These are phyloP conservation scores for Rhododendron henanense DNA, from an alignment of 148 eudicot species.

Conservation along the genomic window DNA sequence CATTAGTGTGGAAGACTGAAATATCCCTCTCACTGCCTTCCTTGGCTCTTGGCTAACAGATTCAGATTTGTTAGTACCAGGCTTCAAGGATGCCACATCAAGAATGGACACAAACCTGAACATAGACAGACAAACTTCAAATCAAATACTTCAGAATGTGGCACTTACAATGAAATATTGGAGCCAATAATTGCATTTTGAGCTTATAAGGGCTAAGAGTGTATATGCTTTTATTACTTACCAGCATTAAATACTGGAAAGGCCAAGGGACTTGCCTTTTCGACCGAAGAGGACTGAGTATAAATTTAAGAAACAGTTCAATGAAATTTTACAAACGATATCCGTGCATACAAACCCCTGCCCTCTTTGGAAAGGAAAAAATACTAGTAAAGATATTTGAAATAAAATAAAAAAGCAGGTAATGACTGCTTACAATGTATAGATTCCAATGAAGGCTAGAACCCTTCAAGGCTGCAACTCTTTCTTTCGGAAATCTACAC, in stretches of 20 bases:
- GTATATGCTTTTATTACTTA: background rate
- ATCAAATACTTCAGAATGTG: background rate
- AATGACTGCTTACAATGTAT: too few species aligned
- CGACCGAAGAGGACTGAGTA: background rate
- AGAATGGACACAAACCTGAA: slow-evolving; percentile 84
- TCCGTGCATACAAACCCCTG: background rate
- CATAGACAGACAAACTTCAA: slow-evolving; percentile 1
- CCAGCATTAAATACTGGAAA: background rate
- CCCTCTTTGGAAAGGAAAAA: background rate
- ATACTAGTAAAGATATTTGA: background rate
- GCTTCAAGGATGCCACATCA: slow-evolving; percentile 87
- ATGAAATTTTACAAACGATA: background rate
- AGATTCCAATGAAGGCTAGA: background rate
- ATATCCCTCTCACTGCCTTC: slow-evolving; percentile 42
- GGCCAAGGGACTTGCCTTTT: background rate
- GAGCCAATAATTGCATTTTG: background rate
- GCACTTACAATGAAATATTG: background rate
- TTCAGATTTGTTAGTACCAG: slow-evolving; percentile 51
- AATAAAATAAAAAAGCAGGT: background rate
- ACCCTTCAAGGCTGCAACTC: background rate
- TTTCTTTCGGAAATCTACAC: background rate
- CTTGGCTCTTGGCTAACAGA: slow-evolving; percentile 21
- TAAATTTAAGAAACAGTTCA: background rate
- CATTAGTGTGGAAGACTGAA: slow-evolving; percentile 79
- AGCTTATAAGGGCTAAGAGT: background rate